Percentiles rank a stretch among this genome's conserved stretches.
These are phyloP conservation scores for Dendrobium huoshanense DNA, from an alignment of 106 monocot genomes.

Conservation along the genomic window DNA sequence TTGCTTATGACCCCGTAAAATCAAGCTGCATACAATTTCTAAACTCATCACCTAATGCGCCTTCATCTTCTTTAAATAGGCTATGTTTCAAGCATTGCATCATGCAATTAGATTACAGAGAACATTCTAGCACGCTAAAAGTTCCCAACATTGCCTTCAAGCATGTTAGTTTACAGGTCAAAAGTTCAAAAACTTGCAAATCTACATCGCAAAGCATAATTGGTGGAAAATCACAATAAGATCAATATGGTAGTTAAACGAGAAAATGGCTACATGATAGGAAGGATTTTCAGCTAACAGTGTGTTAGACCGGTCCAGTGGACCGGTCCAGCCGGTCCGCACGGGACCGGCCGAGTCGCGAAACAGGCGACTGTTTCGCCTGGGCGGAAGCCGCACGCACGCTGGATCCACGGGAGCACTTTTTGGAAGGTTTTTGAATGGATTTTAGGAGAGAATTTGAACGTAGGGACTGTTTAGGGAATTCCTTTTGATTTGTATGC, in stretches of 20 bases:
- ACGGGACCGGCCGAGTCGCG: too few relatives aligned
- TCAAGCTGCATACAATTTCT: not conserved
- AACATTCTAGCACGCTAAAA: not conserved
- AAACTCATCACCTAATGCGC: not conserved
- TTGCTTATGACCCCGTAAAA: too few relatives aligned
- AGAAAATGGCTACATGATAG: not conserved
- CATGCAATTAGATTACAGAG: not conserved
- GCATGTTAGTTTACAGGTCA: not conserved
- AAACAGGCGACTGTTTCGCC: too few relatives aligned
- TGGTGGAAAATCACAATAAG: not conserved
- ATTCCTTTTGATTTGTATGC: too few relatives aligned
- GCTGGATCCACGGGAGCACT: too few relatives aligned
- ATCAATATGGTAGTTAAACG: not conserved
- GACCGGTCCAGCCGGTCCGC: too few relatives aligned
- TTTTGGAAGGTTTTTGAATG: too few relatives aligned
- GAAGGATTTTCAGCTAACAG: not conserved
- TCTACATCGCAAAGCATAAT: not conserved
- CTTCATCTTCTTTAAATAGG: not conserved
- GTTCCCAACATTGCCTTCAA: not conserved
- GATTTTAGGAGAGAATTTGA: too few relatives aligned
- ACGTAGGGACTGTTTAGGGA: too few relatives aligned
- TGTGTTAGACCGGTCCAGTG: too few relatives aligned
- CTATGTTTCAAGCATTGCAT: not conserved
- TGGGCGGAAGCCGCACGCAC: too few relatives aligned
- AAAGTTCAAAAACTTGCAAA: not conserved